Evolutionary conservation across 1,139 yeast species (phyloP).

Genomic region (Diutina ranongensis): DNA sequence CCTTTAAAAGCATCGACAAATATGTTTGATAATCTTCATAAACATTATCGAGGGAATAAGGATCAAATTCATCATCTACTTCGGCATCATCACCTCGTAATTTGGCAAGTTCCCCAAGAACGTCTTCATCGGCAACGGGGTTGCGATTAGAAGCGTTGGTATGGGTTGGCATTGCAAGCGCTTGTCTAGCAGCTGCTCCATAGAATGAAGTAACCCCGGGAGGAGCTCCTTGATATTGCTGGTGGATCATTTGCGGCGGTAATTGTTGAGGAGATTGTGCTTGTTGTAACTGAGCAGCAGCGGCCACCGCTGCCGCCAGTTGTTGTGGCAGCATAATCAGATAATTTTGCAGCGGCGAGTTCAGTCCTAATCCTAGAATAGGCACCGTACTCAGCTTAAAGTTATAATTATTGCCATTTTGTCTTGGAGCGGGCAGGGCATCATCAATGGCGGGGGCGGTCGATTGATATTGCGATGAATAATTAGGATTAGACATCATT

Average conservation of each 20-base stretch:
- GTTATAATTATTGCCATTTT: not conserved
- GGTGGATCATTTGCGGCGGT: not conserved
- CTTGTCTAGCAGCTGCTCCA: not conserved
- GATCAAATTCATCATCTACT: constrained; percentile 4
- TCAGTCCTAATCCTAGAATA: not conserved
- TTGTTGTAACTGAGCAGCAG: constrained; percentile 3
- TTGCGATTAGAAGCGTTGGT: not conserved
- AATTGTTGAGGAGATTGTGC: not conserved
- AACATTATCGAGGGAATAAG: constrained; percentile 1
- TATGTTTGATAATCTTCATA: constrained; percentile 4
- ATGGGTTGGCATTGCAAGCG: constrained; percentile 5
- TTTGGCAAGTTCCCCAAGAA: constrained; percentile 5
- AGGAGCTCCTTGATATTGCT: not conserved
- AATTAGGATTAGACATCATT: constrained; percentile 5
- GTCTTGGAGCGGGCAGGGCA: not conserved
- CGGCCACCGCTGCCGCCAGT: constrained; percentile 5
- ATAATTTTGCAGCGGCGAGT: not conserved
- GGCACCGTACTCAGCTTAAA: constrained; percentile 6
- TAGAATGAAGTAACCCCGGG: not conserved
- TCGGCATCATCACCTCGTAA: not conserved
- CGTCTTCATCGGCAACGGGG: constrained; percentile 2
- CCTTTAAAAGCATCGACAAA: not conserved
- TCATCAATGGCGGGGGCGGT: not conserved
- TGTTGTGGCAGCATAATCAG: constrained; percentile 5
- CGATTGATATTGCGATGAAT: not conserved